A percentile compares a stretch with the other conserved stretches of the same genome.
These are phyloP conservation scores for Jackrogersella minutella DNA, from an alignment of 495 filamentous ascomycete genomes.

Conservation along the genomic window DNA sequence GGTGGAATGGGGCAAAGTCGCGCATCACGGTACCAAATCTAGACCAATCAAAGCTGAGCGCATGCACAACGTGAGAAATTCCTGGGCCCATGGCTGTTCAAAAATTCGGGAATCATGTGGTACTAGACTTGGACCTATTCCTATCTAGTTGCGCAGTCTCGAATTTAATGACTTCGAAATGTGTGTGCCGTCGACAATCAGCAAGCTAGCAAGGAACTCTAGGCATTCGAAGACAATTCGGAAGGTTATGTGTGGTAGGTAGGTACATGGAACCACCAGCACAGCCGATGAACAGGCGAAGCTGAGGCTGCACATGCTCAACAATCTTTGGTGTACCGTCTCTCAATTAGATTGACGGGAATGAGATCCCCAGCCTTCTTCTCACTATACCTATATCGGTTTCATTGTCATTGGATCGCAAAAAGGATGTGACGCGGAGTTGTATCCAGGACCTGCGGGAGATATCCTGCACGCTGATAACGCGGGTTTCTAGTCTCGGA, in stretches of 20 bases:
- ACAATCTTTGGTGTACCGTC: slow-evolving; percentile 12
- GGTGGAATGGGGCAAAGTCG: slow-evolving; percentile 29
- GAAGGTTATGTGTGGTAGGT: slow-evolving; percentile 2
- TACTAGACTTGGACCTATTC: background rate
- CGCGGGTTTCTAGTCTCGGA: slow-evolving; percentile 26
- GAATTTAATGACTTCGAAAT: slow-evolving; percentile 9
- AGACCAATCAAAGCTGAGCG: slow-evolving; percentile 30
- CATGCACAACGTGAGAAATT: slow-evolving; percentile 39
- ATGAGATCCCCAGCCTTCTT: slow-evolving; percentile 10
- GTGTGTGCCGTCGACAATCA: slow-evolving; percentile 10
- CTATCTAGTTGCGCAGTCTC: slow-evolving; percentile 23
- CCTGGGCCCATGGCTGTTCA: slow-evolving; percentile 29
- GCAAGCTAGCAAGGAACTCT: slow-evolving; percentile 16
- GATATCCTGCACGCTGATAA: slow-evolving; percentile 33
- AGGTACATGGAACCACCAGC: slow-evolving; percentile 25
- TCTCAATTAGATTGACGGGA: slow-evolving; percentile 23
- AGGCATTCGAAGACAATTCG: slow-evolving; percentile 6
- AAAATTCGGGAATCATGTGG: slow-evolving; percentile 36
- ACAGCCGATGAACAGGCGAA: slow-evolving; percentile 23
- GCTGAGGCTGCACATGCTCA: slow-evolving; percentile 28
- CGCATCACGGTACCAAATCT: slow-evolving; percentile 31
- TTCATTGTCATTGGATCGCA: slow-evolving; percentile 20
- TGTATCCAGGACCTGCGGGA: slow-evolving; percentile 12
- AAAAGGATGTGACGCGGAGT: slow-evolving; percentile 20
- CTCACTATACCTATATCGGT: slow-evolving; percentile 16